These are phyloP conservation scores for Venturia effusa DNA, from an alignment of 2,329 filamentous ascomycete genomes.

Conservation along the genomic window DNA sequence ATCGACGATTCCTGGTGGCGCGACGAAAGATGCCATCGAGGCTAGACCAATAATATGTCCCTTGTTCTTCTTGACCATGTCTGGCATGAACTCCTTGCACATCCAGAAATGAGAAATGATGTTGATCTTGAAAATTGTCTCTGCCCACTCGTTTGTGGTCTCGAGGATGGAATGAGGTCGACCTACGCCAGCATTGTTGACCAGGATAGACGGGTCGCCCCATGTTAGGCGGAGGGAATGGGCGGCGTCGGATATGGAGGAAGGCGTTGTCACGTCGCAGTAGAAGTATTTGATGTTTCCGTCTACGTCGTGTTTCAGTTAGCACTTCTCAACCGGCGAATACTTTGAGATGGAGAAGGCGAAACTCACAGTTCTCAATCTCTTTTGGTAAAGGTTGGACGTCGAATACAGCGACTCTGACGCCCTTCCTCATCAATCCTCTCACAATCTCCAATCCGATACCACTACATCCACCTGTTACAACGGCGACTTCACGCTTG, in stretches of 20 bases:
- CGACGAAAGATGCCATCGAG: constrained; percentile 40
- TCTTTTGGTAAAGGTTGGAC: constrained; percentile 23
- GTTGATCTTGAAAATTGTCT: constrained; percentile 42
- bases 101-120: constrained; percentile 40
- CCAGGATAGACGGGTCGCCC: constrained; percentile 35
- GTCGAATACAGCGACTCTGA: constrained; percentile 31
- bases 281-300: constrained; percentile 26
- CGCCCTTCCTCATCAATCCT: constrained; percentile 23
- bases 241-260: constrained; percentile 33
- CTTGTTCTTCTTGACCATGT: constrained; percentile 40
- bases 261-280: constrained; percentile 39
- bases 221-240: constrained; percentile 27
- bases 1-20: constrained; percentile 38
- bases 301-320: background rate
- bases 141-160: constrained; percentile 32
- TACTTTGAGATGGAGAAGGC: background rate
- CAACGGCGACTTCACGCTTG: constrained; percentile 25
- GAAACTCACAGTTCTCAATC: constrained; percentile 16
- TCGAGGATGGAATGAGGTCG: constrained; percentile 36
- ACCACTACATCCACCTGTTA: constrained; percentile 26
- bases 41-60: constrained; percentile 49
- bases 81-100: constrained; percentile 41
- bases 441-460: constrained; percentile 28
- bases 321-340: background rate
- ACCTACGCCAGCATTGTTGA: constrained; percentile 43